Evolutionary conservation across 768 basidiomycete genomes (phyloP).

Genomic region (Leccinum pellstonianum): DNA sequence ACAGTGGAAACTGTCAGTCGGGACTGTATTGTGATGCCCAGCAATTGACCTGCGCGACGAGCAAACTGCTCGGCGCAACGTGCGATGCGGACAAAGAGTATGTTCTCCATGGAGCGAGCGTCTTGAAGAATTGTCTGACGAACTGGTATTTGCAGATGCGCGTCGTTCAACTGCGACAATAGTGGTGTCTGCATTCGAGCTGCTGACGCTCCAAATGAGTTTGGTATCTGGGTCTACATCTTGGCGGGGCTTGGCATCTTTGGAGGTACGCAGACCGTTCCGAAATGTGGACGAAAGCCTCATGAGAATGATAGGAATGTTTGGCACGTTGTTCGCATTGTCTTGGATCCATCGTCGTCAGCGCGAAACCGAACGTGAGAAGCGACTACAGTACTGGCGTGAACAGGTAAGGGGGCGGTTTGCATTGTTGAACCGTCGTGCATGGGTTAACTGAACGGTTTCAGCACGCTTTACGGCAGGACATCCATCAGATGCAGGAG

Average conservation of each 20-base stretch:
- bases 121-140: slow-evolving; percentile 32
- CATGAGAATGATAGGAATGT: slow-evolving; percentile 56
- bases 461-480: slow-evolving; percentile 78
- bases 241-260: slow-evolving; percentile 71
- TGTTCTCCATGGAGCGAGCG: slow-evolving; percentile 4
- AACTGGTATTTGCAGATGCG: slow-evolving; percentile 48
- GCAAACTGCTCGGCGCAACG: slow-evolving; percentile 53
- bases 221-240: slow-evolving; percentile 68
- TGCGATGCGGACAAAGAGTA: slow-evolving; percentile 67
- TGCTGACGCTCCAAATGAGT: slow-evolving; percentile 59
- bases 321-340: slow-evolving; percentile 63
- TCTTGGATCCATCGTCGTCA: slow-evolving; percentile 71
- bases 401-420: slow-evolving; percentile 59
- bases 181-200: slow-evolving; percentile 60
- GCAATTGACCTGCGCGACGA: slow-evolving; percentile 53
- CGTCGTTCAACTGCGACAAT: slow-evolving; percentile 69
- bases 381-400: slow-evolving; percentile 85
- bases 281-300: background rate
- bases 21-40: slow-evolving; percentile 77
- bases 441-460: background rate
- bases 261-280: slow-evolving; percentile 49
- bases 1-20: slow-evolving; percentile 68
- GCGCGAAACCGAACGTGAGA: slow-evolving; percentile 71
- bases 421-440: background rate
- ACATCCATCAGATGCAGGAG: slow-evolving; percentile 76